These are phyloP conservation scores for Eremothecium coryli DNA, from an alignment of 1,139 yeast genomes.

Conservation along the genomic window DNA sequence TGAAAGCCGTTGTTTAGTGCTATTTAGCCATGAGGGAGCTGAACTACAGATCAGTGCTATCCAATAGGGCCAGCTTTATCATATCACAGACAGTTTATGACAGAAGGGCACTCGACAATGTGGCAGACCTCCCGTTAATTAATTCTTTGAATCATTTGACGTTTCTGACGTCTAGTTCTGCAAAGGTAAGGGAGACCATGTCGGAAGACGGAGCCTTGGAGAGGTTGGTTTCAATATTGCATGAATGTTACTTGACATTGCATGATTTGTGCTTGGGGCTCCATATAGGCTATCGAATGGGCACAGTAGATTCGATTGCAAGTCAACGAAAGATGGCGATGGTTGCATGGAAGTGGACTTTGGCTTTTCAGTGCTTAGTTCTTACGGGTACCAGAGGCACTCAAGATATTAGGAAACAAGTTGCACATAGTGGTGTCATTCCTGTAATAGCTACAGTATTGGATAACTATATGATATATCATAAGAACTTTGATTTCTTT, in stretches of 20 bases:
- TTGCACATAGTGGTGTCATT: constrained; percentile 83
- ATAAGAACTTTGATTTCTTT: constrained; percentile 31
- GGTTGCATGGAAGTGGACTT: constrained; percentile 93
- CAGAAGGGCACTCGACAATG: constrained; percentile 83
- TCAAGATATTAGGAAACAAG: constrained; percentile 71
- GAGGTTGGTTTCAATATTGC: constrained; percentile 73
- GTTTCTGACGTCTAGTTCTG: constrained; percentile 74
- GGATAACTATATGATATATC: constrained; percentile 58
- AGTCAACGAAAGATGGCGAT: constrained; percentile 38
- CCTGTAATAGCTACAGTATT: constrained; percentile 87
- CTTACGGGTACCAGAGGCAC: constrained; percentile 89
- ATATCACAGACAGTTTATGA: constrained; percentile 85
- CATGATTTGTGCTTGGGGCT: constrained; percentile 14
- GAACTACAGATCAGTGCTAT: constrained; percentile 66
- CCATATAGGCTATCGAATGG: constrained; percentile 15
- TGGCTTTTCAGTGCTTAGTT: constrained; percentile 86
- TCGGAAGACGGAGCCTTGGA: constrained; percentile 89
- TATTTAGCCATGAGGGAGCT: constrained; percentile 76
- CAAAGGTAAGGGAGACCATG: constrained; percentile 83
- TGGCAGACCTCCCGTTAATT: constrained; percentile 82
- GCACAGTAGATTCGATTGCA: constrained; percentile 19
- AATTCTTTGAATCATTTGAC: constrained; percentile 87
- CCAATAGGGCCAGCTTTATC: constrained; percentile 83
- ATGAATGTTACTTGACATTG: constrained; percentile 53
- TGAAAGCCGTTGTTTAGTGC: neutral